Base-by-base conservation (phyloP, 441 rosid species). In the California macrophylla region DNA sequence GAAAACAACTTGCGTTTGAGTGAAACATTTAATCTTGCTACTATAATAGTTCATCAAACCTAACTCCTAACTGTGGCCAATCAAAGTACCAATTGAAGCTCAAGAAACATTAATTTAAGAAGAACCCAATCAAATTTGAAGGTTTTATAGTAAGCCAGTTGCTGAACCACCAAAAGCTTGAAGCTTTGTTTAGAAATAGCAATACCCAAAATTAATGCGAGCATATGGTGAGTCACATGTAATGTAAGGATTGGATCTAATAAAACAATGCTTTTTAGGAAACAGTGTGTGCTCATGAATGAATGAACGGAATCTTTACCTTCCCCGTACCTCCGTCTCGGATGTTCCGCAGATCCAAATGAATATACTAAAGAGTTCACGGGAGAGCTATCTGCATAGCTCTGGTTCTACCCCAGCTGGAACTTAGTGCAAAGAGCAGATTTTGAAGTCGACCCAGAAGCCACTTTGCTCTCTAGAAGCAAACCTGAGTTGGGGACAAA, bases 281-380 rank as follows among this genome's bases (percentile, higher is more conserved):
- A 50, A 36, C 7, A 16, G 58, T 50, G 58, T 50, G 58, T n/a
- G 58, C 58, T 50, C 58, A 50, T 50, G 58, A 50, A 50, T 50
- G 7, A 50, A 20, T 16, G 58, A 50, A 50, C 23, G 7, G 6
- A 50, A 16, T 5, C 6, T 20, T 50, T 50, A 50, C 58, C 58
- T 50, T 12, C 6, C 16, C n/a, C 10, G 50, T 42, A 15, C 3
- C 18, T 42, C n/a, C 50, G n/a, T 18, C 56, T n/a, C 1, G 0
- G 7, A n/a, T 47, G 56, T 7, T 47, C 20, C 21, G 20, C 56
- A 50, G 58, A 50, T 50, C 58, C 23, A 50, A 50, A n/a, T 50
- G 58, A 50, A 20, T 20, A 50, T 20, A 50, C 58, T 0, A 50
- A 50, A 50, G 23, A 16, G 16, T 0, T 20, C 58, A n/a, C 0